Evolutionary conservation across 768 basidiomycete species (phyloP).

Genomic region (Macrolepiota dolichaula): DNA sequence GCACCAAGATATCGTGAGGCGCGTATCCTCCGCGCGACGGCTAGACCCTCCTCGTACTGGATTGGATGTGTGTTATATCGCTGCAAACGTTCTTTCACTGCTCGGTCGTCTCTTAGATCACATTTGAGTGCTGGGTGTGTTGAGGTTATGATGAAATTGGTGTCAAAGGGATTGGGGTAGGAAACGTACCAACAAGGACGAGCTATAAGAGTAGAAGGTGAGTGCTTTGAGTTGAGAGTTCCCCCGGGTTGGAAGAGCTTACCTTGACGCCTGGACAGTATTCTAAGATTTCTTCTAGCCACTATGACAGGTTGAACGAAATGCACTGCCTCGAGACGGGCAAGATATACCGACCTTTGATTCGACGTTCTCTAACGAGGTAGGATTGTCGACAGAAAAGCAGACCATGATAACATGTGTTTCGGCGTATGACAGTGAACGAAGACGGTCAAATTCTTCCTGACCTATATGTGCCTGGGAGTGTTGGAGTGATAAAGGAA

Average conservation of each 20-base stretch:
- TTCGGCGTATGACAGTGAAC: conserved; percentile 95
- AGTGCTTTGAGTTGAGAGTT: too few species aligned
- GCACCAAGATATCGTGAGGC: conserved; percentile 89
- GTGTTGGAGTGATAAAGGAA: neutral
- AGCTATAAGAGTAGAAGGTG: conserved; percentile 53
- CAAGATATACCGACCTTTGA: conserved; percentile 56
- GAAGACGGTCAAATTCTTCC: conserved; percentile 91
- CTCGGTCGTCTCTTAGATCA: conserved; percentile 84
- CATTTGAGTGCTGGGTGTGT: conserved; percentile 81
- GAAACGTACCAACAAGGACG: conserved; percentile 80
- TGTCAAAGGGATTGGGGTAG: neutral
- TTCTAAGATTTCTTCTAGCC: conserved; percentile 90
- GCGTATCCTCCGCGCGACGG: conserved; percentile 86
- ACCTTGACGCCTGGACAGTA: conserved; percentile 96
- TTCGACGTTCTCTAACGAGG: conserved; percentile 96
- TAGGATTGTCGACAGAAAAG: conserved; percentile 95
- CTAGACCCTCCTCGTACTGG: conserved; percentile 89
- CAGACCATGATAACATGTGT: conserved; percentile 96
- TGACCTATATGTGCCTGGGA: conserved; percentile 55
- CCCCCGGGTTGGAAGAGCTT: conserved; percentile 16
- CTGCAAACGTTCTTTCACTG: conserved; percentile 67
- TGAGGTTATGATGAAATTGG: neutral
- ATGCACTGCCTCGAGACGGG: neutral
- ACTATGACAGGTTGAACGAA: conserved; percentile 41
- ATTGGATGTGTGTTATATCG: conserved; percentile 70